Evolutionary conservation across 1,284 basidiomycete species (phyloP).

Genomic region (Tilletia walkeri): DNA sequence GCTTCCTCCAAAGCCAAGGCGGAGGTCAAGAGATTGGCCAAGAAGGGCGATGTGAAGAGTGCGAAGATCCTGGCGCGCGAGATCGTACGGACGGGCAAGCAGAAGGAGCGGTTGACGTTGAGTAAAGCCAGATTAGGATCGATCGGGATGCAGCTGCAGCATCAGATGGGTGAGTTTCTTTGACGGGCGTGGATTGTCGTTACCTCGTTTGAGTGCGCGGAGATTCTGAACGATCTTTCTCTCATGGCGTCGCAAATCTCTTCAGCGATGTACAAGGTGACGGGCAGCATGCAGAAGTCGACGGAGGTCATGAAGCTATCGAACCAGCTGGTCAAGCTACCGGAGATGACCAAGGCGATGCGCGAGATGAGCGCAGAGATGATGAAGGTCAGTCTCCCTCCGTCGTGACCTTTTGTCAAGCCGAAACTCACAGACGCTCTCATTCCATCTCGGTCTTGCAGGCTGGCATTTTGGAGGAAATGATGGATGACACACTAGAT

Average conservation of each 20-base stretch:
- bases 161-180: slow-evolving; percentile 77
- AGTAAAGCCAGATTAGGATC: slow-evolving; percentile 90
- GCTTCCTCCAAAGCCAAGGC: slow-evolving; percentile 77
- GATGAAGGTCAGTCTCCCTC: slow-evolving; percentile 67
- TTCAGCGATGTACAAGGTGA: slow-evolving; percentile 94
- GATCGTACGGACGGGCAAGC: slow-evolving; percentile 90
- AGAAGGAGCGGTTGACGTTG: slow-evolving; percentile 85
- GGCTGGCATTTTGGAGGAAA: slow-evolving; percentile 59
- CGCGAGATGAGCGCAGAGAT: slow-evolving; percentile 98
- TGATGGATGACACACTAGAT: slow-evolving; percentile 59
- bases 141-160: slow-evolving; percentile 82
- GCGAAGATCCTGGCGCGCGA: slow-evolving; percentile 87
- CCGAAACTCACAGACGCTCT: not conserved
- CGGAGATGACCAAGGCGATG: slow-evolving; percentile 89
- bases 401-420: not conserved
- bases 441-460: slow-evolving; percentile 17
- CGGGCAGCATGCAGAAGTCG: slow-evolving; percentile 91
- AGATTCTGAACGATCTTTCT: not conserved
- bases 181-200: not conserved
- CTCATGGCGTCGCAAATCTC: not conserved
- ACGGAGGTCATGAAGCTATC: slow-evolving; percentile 99
- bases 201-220: not conserved
- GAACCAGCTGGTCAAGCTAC: slow-evolving; percentile 84
- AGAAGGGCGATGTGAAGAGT: slow-evolving; percentile 87
- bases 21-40: slow-evolving; percentile 83